phyloP scores from a whole-genome alignment of 441 rosid genomes.

The Corymbia citriodora region DNA sequence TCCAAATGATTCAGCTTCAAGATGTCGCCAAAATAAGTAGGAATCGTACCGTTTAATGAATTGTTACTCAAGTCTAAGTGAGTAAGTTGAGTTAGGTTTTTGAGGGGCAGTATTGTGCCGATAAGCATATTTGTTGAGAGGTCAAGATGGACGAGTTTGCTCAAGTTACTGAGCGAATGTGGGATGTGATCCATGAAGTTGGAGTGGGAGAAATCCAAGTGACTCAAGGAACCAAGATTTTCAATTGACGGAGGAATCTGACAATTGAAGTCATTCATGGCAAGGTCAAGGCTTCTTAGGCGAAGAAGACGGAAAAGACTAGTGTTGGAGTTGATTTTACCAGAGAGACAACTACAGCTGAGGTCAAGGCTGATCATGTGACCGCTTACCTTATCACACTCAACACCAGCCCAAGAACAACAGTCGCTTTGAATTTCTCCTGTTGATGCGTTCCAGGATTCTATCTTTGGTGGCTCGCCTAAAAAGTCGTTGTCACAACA shows the following conservation, averaged over 20 bases:
- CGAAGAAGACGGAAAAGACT: background rate
- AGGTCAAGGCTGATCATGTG: background rate
- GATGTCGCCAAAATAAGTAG: background rate
- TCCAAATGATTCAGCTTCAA: background rate
- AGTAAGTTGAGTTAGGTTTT: background rate
- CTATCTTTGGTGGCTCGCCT: background rate
- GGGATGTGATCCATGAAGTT: slow-evolving; percentile 6
- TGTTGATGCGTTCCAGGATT: background rate
- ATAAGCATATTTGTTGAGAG: background rate
- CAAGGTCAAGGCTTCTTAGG: background rate
- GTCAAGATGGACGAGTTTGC: slow-evolving; percentile 8
- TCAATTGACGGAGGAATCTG: background rate
- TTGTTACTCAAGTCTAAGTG: background rate
- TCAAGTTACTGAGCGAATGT: background rate
- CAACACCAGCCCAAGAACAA: background rate
- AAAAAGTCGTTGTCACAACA: background rate
- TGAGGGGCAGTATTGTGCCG: background rate
- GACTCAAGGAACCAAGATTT: background rate
- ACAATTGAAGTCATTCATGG: background rate
- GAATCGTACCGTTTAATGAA: background rate
- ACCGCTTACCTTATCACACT: background rate
- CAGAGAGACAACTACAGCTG: background rate
- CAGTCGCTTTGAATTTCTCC: background rate
- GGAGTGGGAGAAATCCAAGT: background rate
- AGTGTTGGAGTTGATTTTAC: background rate